These are phyloP conservation scores for Penicillium frequentans DNA, from an alignment of 2,329 filamentous ascomycete genomes.

Conservation along the genomic window DNA sequence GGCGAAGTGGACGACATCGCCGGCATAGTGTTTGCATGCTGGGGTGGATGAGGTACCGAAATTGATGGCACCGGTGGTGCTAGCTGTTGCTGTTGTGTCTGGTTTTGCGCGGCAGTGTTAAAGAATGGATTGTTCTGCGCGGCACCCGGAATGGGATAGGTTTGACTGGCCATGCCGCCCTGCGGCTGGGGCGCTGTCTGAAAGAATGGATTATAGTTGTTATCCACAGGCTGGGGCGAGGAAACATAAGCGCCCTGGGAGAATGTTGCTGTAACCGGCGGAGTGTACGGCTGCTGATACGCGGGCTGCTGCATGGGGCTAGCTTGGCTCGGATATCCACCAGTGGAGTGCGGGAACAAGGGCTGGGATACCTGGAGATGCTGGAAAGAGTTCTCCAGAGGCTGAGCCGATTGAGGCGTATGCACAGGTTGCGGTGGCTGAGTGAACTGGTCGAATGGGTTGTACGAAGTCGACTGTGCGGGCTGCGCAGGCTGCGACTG, in stretches of 20 bases:
- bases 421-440: conserved; percentile 23
- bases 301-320: conserved; percentile 39
- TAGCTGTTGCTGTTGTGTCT: conserved; percentile 20
- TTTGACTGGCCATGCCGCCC: conserved; percentile 23
- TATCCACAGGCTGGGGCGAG: conserved; percentile 37
- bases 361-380: conserved; percentile 70
- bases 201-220: conserved; percentile 46
- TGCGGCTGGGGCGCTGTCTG: conserved; percentile 33
- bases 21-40: conserved; percentile 44
- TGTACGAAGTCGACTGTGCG: conserved; percentile 49
- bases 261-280: conserved; percentile 39
- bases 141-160: conserved; percentile 24
- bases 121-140: conserved; percentile 40
- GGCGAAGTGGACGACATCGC: conserved; percentile 31
- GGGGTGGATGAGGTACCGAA: conserved; percentile 21
- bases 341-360: conserved; percentile 75
- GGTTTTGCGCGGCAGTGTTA: conserved; percentile 20
- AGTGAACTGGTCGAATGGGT: conserved; percentile 64
- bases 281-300: conserved; percentile 45
- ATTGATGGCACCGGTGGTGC: conserved; percentile 8
- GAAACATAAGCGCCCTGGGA: conserved; percentile 35
- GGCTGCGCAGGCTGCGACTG: conserved; percentile 13
- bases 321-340: conserved; percentile 54
- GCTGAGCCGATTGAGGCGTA: conserved; percentile 20
- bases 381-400: conserved; percentile 70